Conservation (phyloP, 1,139 yeast genomes). For the Geotrichum reessii region DNA sequence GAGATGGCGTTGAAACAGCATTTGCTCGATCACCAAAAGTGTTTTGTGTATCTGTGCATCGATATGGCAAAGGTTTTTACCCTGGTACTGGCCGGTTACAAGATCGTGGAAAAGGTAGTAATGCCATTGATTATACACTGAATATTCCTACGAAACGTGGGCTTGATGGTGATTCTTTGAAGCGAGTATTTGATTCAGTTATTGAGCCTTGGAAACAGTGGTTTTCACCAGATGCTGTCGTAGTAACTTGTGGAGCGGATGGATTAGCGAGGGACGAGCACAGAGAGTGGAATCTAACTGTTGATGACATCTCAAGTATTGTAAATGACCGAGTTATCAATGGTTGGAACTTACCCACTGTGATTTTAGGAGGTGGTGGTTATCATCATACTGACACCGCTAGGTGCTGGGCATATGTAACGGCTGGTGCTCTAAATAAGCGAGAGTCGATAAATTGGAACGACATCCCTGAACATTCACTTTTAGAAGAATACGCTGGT, state of each 20-base stretch:
- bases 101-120: slow-evolving; percentile 36
- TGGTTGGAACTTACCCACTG: slow-evolving; percentile 33
- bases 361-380: slow-evolving; percentile 76
- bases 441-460: slow-evolving; percentile 31
- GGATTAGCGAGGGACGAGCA: slow-evolving; percentile 57
- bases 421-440: slow-evolving; percentile 38
- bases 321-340: slow-evolving; percentile 37
- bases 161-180: slow-evolving; percentile 44
- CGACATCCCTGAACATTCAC: slow-evolving; percentile 50
- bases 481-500: slow-evolving; percentile 42
- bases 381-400: slow-evolving; percentile 60
- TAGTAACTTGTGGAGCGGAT: slow-evolving; percentile 68
- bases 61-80: slow-evolving; percentile 60
- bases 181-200: slow-evolving; percentile 39
- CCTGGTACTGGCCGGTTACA: slow-evolving; percentile 59
- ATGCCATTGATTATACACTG: slow-evolving; percentile 31
- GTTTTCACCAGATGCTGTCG: slow-evolving; percentile 49
- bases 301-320: slow-evolving; percentile 44
- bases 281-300: slow-evolving; percentile 64
- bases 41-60: slow-evolving; percentile 57
- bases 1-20: slow-evolving; percentile 72
- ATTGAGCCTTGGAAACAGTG: slow-evolving; percentile 42
- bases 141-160: slow-evolving; percentile 61
- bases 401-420: slow-evolving; percentile 57
- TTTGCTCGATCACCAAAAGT: slow-evolving; percentile 54